Evolutionary conservation across 352 stramenopile genomes (phyloP).

Genomic region (Globisporangium middletonii): DNA sequence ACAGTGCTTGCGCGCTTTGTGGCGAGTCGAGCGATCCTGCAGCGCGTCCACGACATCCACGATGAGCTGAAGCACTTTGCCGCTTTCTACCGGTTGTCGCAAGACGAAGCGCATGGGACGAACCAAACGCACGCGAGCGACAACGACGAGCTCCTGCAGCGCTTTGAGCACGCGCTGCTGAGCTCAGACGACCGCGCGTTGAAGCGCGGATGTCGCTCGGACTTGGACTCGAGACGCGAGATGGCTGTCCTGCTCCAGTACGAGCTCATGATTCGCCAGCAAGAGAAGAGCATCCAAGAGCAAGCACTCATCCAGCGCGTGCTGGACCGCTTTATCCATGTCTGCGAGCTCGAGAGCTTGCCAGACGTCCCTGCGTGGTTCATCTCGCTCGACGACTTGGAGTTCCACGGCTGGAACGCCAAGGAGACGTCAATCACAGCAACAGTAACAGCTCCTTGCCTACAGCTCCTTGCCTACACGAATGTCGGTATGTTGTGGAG

Average conservation of each 20-base stretch:
- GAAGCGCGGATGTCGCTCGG: background rate
- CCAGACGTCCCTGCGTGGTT: background rate
- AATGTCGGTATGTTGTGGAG: too few relatives aligned
- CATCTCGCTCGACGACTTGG: background rate
- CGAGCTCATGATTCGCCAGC: background rate
- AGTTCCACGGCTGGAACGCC: too few relatives aligned
- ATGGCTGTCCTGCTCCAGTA: background rate
- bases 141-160: background rate
- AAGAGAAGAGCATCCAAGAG: background rate
- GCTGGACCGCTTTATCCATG: too few relatives aligned
- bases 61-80: background rate
- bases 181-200: background rate
- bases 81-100: background rate
- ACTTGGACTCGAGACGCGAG: background rate
- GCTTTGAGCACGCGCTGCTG: background rate
- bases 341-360: too few relatives aligned
- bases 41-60: background rate
- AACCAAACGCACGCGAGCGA: background rate
- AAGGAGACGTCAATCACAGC: too few relatives aligned
- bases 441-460: too few relatives aligned
- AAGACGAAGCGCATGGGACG: background rate
- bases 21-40: too few relatives aligned
- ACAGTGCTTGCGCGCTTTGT: too few relatives aligned
- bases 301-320: background rate
- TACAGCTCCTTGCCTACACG: too few relatives aligned